Conservation (phyloP, 2,329 filamentous ascomycete genomes). For the Penicillium sp. region DNA sequence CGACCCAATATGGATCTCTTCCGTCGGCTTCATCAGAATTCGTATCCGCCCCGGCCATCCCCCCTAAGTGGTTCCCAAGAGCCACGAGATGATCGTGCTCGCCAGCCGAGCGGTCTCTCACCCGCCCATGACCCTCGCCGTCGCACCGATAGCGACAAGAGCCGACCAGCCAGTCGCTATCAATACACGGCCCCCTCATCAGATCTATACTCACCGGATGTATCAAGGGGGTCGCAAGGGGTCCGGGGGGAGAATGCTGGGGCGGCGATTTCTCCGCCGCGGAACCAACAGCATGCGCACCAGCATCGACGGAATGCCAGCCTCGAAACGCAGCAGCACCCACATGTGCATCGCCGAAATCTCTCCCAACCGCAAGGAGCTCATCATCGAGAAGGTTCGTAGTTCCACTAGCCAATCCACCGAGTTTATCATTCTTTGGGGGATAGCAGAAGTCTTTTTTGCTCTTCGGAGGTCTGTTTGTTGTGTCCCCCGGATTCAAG, state of each 20-base stretch:
- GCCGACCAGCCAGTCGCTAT: conserved; percentile 20
- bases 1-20: conserved; percentile 34
- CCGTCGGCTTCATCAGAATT: conserved; percentile 32
- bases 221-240: conserved; percentile 23
- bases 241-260: conserved; percentile 23
- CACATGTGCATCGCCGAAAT: conserved; percentile 27
- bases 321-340: conserved; percentile 20
- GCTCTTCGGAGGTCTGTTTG: conserved; percentile 14
- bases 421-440: background rate
- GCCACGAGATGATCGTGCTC: conserved; percentile 34
- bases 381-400: conserved; percentile 23
- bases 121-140: conserved; percentile 29
- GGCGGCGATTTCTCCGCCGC: conserved; percentile 23
- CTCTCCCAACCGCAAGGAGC: conserved; percentile 27
- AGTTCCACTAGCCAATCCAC: conserved; percentile 2
- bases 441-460: background rate
- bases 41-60: conserved; percentile 39
- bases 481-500: conserved; percentile 27
- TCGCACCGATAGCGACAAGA: conserved; percentile 24
- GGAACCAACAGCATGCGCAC: conserved; percentile 20
- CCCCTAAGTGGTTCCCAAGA: conserved; percentile 38
- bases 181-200: conserved; percentile 20
- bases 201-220: conserved; percentile 16
- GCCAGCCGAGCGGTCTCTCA: conserved; percentile 25
- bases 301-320: conserved; percentile 18